Evolutionary conservation across 1,284 basidiomycete genomes (phyloP).

Genomic region (Waitea zeae): DNA sequence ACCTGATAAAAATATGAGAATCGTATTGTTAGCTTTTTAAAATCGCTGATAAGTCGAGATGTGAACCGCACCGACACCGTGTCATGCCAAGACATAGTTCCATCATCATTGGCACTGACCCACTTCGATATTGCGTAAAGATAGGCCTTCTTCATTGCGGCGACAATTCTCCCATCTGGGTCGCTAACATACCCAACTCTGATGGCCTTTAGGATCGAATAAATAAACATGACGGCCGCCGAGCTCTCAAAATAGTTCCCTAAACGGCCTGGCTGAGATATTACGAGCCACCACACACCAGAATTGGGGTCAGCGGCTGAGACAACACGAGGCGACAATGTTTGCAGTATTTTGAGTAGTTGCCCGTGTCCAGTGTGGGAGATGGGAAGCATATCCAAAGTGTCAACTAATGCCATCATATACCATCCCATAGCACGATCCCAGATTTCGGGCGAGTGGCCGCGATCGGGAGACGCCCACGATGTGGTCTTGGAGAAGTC

Average conservation of each 20-base stretch:
- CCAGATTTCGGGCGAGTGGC: constrained; percentile 30
- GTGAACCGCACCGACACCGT: constrained; percentile 23
- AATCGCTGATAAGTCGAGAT: too few species aligned
- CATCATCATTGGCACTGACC: constrained; percentile 22
- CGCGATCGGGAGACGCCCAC: constrained; percentile 27
- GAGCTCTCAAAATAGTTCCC: constrained; percentile 34
- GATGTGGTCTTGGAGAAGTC: constrained; percentile 21
- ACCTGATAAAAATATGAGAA: too few species aligned
- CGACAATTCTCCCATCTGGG: constrained; percentile 21
- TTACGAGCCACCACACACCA: constrained; percentile 33
- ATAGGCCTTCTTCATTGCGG: constrained; percentile 23
- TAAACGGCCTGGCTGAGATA: constrained; percentile 25
- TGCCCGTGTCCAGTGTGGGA: constrained; percentile 14
- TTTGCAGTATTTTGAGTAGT: constrained; percentile 17
- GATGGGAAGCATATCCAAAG: constrained; percentile 20
- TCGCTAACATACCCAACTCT: constrained; percentile 23
- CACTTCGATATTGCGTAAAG: constrained; percentile 21
- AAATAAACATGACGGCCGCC: constrained; percentile 27
- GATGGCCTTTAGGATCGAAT: constrained; percentile 24
- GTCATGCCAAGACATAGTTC: constrained; percentile 24
- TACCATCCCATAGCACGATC: constrained; percentile 32
- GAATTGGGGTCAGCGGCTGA: constrained; percentile 20
- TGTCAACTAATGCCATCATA: constrained; percentile 29
- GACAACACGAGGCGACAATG: constrained; percentile 18
- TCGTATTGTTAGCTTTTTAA: too few species aligned